Percentiles rank a stretch among this genome's conserved stretches.
phyloP scores from a whole-genome alignment of 768 basidiomycete species.

The Inosperma sp. region DNA sequence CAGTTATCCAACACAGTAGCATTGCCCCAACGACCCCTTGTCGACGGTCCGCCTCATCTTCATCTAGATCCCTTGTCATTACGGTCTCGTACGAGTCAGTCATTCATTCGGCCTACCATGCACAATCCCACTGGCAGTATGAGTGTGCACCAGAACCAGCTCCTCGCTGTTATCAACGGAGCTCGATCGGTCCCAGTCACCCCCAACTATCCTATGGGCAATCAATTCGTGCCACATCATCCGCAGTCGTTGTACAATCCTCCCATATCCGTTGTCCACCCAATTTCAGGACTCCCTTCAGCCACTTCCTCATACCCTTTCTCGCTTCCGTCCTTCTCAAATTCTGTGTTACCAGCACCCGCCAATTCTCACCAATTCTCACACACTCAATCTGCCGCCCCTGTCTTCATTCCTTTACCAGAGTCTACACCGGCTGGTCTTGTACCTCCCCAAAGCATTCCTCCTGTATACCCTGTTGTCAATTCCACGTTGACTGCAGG shows the following conservation, averaged over 20 bases:
- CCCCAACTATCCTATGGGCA: slow-evolving; percentile 17
- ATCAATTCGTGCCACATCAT: slow-evolving; percentile 18
- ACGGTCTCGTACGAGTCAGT: slow-evolving; percentile 46
- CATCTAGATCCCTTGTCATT: slow-evolving; percentile 27
- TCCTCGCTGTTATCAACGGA: slow-evolving; percentile 42
- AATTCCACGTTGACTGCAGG: slow-evolving; percentile 1
- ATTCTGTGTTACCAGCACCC: too few relatives aligned
- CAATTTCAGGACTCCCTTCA: not conserved
- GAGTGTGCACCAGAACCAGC: slow-evolving; percentile 50
- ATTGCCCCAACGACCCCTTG: slow-evolving; percentile 13
- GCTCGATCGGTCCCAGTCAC: slow-evolving; percentile 20
- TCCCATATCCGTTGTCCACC: not conserved
- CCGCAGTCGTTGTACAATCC: slow-evolving; percentile 6
- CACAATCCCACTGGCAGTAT: slow-evolving; percentile 34
- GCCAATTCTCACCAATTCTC: too few relatives aligned
- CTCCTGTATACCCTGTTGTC: not conserved
- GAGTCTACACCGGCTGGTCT: not conserved
- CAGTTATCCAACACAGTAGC: slow-evolving; percentile 19
- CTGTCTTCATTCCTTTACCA: not conserved
- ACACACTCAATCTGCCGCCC: too few relatives aligned
- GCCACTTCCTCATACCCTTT: not conserved
- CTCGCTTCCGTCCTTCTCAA: too few relatives aligned
- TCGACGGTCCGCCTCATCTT: not conserved
- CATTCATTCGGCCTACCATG: slow-evolving; percentile 33
- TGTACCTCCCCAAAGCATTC: not conserved